Evolutionary conservation across 2,329 filamentous ascomycete genomes (phyloP).

Genomic region (Botryotinia globosa): DNA sequence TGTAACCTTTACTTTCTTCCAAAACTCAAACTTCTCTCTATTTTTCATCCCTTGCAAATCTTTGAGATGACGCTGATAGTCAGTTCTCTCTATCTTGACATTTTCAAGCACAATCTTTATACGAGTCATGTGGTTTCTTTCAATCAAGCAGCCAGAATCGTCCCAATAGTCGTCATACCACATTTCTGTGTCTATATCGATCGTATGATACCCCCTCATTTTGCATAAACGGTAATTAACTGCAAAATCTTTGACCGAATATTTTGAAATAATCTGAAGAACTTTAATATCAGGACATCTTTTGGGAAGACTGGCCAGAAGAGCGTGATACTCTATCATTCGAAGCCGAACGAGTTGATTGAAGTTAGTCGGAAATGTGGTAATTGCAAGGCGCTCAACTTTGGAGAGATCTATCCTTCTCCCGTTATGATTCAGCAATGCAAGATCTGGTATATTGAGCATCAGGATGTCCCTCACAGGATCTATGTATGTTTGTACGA

Average conservation of each 20-base stretch:
- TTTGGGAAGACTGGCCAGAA: background rate
- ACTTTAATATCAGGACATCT: background rate
- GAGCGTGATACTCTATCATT: fast-evolving
- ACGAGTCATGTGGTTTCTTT: too few relatives aligned
- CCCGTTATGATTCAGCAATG: background rate
- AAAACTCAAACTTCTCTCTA: background rate
- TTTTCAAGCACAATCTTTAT: background rate
- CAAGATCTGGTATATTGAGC: background rate
- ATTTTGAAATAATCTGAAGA: background rate
- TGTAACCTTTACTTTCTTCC: background rate
- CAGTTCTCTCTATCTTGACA: background rate
- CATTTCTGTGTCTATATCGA: background rate
- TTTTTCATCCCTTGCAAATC: background rate
- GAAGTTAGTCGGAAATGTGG: background rate
- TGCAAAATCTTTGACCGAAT: background rate
- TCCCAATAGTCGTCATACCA: background rate
- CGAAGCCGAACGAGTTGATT: fast-evolving
- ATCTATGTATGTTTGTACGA: background rate
- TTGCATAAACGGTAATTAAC: too few relatives aligned
- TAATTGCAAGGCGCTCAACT: background rate
- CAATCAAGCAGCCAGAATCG: background rate
- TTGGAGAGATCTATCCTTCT: background rate
- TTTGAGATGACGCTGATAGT: too few relatives aligned
- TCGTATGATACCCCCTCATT: background rate
- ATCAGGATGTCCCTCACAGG: background rate